These are phyloP conservation scores for Syzygium aromaticum DNA, from an alignment of 345 rosid genomes.

Conservation along the genomic window DNA sequence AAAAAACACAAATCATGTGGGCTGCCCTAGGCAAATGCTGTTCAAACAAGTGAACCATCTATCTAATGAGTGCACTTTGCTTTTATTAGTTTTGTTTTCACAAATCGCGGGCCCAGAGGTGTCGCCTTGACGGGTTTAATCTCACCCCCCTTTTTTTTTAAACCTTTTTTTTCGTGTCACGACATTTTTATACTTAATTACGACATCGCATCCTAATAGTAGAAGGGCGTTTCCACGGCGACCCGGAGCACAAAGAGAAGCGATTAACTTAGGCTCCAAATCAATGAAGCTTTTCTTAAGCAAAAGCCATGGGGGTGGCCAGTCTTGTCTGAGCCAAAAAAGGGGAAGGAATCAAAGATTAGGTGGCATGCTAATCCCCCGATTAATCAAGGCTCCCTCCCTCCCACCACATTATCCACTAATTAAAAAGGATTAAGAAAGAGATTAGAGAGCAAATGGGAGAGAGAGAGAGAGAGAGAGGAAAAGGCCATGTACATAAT, in stretches of 20 bases:
- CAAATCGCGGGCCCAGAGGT: neutral
- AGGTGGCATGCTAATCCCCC: conserved; percentile 2
- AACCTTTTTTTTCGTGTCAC: neutral
- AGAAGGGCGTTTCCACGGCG: neutral
- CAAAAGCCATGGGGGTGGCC: neutral
- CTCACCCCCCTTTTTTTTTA: neutral
- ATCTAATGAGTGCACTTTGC: neutral
- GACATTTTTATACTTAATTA: neutral
- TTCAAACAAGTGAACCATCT: neutral
- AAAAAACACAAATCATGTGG: neutral
- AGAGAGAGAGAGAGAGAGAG: neutral
- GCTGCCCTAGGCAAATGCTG: neutral
- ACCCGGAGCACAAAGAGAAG: neutral
- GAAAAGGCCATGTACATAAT: conserved; percentile 13
- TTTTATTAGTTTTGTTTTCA: neutral
- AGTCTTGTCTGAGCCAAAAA: neutral
- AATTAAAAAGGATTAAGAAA: neutral
- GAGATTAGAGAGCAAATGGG: neutral
- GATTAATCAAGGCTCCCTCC: neutral
- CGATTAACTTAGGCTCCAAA: neutral
- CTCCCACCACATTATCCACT: neutral
- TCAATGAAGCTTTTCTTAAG: neutral
- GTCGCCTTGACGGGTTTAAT: neutral
- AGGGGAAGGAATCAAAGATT: neutral
- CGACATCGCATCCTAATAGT: neutral